Evolutionary conservation across 164 flowering plant species (phyloP), one percentile per base, ranked within the genome.

Genomic region (Vitis labrusca): DNA sequence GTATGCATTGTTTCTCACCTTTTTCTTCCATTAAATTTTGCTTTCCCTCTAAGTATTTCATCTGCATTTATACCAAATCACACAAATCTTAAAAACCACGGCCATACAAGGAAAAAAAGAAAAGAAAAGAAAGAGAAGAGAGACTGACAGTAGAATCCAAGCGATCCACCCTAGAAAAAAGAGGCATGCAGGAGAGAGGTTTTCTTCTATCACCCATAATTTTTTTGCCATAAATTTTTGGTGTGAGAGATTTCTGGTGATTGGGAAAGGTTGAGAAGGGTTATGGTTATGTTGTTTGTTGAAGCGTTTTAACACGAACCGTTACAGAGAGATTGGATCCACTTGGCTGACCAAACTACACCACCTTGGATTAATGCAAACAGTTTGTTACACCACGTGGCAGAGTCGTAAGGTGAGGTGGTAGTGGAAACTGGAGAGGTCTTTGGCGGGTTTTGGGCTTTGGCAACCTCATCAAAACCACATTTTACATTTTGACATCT

Each of bases 131-230:
- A 1, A 12, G 15, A 32, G 8, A 6, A n/a, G 8, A 57, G 50
- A 55, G 47, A 55, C 78, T 79, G n/a, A 83, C 85, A 51, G 71
- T 19, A 55, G 75, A 73, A 69, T 83, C 85, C 72, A 83, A 49
- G 44, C 74, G 83, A 67, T 83, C 85, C 71, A 83, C 57, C 51
- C 85, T 65, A 2, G 85, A 73, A 64, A 70, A 51, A 16, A 82
- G 67, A 65, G 83, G 77, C 59, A 68, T 32, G 19, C 71, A 53
- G 62, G 69, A 65, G 50, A 11, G 64, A 48, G 19, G 14, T 11
- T 1, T 30, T 60, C 55, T 52, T n/a, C 13, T 60, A 49, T 29
- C 14, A 58, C 64, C 69, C 73, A 61, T 61, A 10, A 6, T 3
- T 50, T 50, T 50, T 50, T 50, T 50, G 4, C 2, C 27, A 23